These are phyloP conservation scores for Blastobotrys raffinosifermentans DNA, from an alignment of 1,139 yeast species.

Conservation along the genomic window DNA sequence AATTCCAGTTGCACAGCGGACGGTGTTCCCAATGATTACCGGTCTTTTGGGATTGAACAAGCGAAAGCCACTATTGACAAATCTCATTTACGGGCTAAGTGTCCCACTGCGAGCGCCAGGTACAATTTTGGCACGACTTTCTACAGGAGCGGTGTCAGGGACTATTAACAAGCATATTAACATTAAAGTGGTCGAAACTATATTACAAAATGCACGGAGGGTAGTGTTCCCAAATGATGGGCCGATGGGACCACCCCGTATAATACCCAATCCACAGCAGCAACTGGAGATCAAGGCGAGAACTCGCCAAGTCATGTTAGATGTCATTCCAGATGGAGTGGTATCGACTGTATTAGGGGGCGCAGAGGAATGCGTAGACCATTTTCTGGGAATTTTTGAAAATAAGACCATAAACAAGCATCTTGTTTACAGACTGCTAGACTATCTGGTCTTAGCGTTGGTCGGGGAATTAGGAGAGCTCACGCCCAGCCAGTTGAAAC, in stretches of 20 bases:
- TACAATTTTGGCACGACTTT: conserved; percentile 19
- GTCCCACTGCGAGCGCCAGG: conserved; percentile 26
- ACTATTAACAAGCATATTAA: conserved; percentile 17
- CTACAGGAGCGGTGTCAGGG: conserved; percentile 24
- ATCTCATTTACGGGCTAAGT: conserved; percentile 22
- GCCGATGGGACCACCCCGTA: conserved; percentile 39
- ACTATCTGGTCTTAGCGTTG: conserved; percentile 33
- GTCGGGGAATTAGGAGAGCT: conserved; percentile 39
- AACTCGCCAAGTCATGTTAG: conserved; percentile 17
- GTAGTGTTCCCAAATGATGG: conserved; percentile 38
- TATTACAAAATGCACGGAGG: conserved; percentile 28
- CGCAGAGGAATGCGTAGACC: conserved; percentile 27
- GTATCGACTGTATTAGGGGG: conserved; percentile 22
- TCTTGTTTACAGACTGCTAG: conserved; percentile 37
- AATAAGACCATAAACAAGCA: conserved; percentile 39
- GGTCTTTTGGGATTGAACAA: conserved; percentile 20
- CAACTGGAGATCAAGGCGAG: conserved; percentile 20
- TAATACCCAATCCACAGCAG: conserved; percentile 25
- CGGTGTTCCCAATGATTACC: conserved; percentile 24
- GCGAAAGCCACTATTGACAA: conserved; percentile 28
- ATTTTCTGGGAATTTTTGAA: conserved; percentile 34
- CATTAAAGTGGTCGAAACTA: conserved; percentile 21
- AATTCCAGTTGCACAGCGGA: conserved; percentile 18
- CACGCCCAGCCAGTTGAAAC: conserved; percentile 28
- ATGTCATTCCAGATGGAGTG: conserved; percentile 17